Evolutionary conservation across 192 early-diverging fungal genomes (phyloP), one percentile per base, ranked within the genome.

Genomic region (Coemansia sp.): DNA sequence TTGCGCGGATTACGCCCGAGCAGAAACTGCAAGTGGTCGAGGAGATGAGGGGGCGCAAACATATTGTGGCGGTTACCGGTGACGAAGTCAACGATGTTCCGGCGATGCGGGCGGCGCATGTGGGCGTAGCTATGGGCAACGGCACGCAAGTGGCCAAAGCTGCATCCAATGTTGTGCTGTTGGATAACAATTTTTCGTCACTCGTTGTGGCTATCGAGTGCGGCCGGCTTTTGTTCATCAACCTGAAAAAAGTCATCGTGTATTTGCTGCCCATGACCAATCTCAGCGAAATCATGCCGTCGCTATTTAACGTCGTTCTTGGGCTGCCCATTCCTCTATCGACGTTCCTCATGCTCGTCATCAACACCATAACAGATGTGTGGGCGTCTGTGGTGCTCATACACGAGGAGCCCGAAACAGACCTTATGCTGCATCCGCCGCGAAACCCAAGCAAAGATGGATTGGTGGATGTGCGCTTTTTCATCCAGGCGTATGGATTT

Each of bases 71-170:
- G 2, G 91, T 94, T n/a, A 94, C 92, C 23, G 94, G 94, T 59
- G 94, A 97, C 69, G 95, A 93, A 55, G 90, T 92, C 12, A 95
- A 95, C 68, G 95, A 97, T 61, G 85, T 92, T 49, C 92, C 93
- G 19, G 92, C 95, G n/a, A 83, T 97, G 53, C 93, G 90, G 57
- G 87, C 88, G n/a, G 93, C 95, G 11, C 84, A 94, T 65, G 85
- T 97, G 29, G 93, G 93, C 45, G 83, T 97, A 37, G 91, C 95
- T 51, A 90, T 97, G 84, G 94, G 89, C 12, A 73, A 81, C 57
- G 93, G 93, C 39, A 88, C 88, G 0, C 92, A 93, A 64, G 90
- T 92, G 3, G 84, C 87, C n/a, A 88, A 83, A 56, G 88, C 85
- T 29, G 88, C 85, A 32, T 85, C 85, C 12, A 86, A 86, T 57